These are phyloP conservation scores for Vigna unguiculata DNA, from an alignment of 306 rosid species.

Conservation along the genomic window DNA sequence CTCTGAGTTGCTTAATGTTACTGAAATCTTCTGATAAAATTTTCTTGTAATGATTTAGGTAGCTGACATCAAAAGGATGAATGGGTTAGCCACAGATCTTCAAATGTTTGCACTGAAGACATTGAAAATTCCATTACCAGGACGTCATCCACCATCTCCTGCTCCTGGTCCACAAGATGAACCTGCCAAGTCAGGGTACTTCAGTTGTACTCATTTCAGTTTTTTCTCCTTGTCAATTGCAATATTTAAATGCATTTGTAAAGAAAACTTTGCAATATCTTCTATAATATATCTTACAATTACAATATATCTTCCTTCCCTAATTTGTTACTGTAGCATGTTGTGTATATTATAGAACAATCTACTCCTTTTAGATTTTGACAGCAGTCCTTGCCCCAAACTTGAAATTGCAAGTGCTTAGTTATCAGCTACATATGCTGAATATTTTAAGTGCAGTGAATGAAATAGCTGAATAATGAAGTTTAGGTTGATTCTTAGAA, in stretches of 20 bases:
- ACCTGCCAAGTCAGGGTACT: slow-evolving; percentile 59
- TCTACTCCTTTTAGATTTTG: slow-evolving; percentile 29
- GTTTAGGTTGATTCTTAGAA: slow-evolving; percentile 20
- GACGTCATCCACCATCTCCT: slow-evolving; percentile 81
- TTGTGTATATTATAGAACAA: slow-evolving; percentile 3
- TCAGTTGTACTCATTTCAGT: slow-evolving; percentile 31
- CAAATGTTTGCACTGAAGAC: slow-evolving; percentile 88
- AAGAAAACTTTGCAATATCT: slow-evolving; percentile 19
- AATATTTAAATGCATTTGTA: not conserved
- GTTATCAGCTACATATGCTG: not conserved
- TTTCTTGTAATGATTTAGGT: slow-evolving; percentile 60
- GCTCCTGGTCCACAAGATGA: slow-evolving; percentile 49
- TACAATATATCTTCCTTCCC: not conserved
- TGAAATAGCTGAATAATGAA: not conserved
- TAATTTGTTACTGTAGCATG: not conserved
- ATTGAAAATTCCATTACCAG: slow-evolving; percentile 83
- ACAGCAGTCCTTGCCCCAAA: not conserved
- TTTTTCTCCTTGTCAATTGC: not conserved
- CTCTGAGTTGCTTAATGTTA: slow-evolving; percentile 13
- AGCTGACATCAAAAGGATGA: slow-evolving; percentile 83
- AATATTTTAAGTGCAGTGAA: slow-evolving; percentile 4
- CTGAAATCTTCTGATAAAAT: slow-evolving; percentile 30
- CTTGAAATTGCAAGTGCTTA: slow-evolving; percentile 8
- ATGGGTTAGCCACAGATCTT: slow-evolving; percentile 82
- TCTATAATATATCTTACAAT: not conserved